These are phyloP conservation scores for Cruciata laevipes DNA, from an alignment of 257 asterid species.

Conservation along the genomic window DNA sequence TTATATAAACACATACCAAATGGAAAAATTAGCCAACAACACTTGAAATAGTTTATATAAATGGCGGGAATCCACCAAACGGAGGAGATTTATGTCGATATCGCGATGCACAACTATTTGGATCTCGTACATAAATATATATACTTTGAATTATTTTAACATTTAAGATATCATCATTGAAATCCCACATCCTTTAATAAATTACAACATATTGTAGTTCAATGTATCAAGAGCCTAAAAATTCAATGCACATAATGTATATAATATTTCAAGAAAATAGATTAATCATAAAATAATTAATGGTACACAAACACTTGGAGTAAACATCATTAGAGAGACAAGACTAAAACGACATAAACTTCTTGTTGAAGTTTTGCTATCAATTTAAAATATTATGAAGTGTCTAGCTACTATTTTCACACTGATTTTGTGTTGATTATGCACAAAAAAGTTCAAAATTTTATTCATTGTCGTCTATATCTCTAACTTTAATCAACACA, in stretches of 20 bases:
- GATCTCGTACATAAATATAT: too few species aligned
- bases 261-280: not conserved
- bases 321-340: not conserved
- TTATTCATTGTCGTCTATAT: not conserved
- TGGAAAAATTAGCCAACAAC: too few species aligned
- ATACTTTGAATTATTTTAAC: too few species aligned
- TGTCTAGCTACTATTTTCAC: not conserved
- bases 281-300: too few species aligned
- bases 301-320: not conserved
- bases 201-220: not conserved
- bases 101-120: too few species aligned
- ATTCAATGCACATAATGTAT: too few species aligned
- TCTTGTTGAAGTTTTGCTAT: not conserved
- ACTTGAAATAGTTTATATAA: too few species aligned
- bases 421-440: too few species aligned
- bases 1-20: too few species aligned
- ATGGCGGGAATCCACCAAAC: too few species aligned
- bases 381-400: not conserved
- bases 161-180: too few species aligned
- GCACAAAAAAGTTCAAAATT: not conserved
- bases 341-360: not conserved
- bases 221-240: not conserved
- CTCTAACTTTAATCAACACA: not conserved
- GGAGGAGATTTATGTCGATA: too few species aligned
- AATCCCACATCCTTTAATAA: not conserved